Conservation (phyloP, 2,329 filamentous ascomycete species). For the Beauveria sp. region DNA sequence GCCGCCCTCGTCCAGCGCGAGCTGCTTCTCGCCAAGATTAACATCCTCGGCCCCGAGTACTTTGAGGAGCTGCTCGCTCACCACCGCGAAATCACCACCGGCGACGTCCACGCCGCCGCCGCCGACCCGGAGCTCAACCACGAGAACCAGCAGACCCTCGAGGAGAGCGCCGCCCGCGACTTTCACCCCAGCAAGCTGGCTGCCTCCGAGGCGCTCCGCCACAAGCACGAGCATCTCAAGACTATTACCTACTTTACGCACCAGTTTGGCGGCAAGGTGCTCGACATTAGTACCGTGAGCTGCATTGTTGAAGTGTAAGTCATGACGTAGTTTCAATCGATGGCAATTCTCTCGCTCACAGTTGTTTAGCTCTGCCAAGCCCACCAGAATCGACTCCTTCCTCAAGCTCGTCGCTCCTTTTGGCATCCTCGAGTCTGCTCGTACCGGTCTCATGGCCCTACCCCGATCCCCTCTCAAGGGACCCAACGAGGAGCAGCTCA, state of each 20-base stretch:
- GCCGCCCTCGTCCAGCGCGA: constrained; percentile 93
- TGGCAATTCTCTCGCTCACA: constrained; percentile 16
- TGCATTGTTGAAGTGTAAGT: constrained; percentile 96
- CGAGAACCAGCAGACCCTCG: constrained; percentile 30
- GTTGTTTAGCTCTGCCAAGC: constrained; percentile 71
- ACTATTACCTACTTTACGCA: constrained; percentile 94
- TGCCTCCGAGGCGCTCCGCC: constrained; percentile 78
- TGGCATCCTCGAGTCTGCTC: constrained; percentile 90
- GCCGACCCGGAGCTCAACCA: constrained; percentile 27
- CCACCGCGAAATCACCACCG: constrained; percentile 75
- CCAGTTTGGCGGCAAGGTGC: constrained; percentile 94
- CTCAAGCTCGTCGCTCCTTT: constrained; percentile 93
- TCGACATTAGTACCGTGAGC: constrained; percentile 97
- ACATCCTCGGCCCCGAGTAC: constrained; percentile 93
- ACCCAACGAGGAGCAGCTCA: constrained; percentile 58
- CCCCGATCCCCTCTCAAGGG: constrained; percentile 83
- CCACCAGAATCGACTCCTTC: constrained; percentile 89
- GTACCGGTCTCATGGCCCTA: constrained; percentile 94
- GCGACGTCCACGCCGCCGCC: constrained; percentile 38
- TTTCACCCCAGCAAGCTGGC: constrained; percentile 88
- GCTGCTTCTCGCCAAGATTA: constrained; percentile 90
- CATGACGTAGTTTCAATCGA: neutral
- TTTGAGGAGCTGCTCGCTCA: constrained; percentile 95
- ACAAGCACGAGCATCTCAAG: constrained; percentile 96
- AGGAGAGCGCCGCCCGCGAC: constrained; percentile 46